These are phyloP conservation scores for Arthroderma uncinatum DNA, from an alignment of 2,329 filamentous ascomycete species.

Conservation along the genomic window DNA sequence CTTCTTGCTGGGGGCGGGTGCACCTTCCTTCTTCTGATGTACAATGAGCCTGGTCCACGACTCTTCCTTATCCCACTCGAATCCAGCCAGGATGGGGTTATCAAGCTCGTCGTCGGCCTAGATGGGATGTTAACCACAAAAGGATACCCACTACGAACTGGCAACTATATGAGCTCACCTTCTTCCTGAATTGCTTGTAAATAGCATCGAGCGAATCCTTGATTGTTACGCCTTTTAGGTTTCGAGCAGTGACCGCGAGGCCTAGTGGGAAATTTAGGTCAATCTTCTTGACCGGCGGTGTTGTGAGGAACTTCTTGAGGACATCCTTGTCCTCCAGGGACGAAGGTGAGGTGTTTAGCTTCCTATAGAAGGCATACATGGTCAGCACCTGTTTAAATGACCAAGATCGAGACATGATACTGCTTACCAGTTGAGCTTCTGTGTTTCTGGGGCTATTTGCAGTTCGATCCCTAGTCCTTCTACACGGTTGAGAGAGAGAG, in stretches of 20 bases:
- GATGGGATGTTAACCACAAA: neutral
- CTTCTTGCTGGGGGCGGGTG: slow-evolving; percentile 46
- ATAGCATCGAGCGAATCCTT: slow-evolving; percentile 95
- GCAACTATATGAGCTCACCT: slow-evolving; percentile 48
- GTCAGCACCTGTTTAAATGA: neutral
- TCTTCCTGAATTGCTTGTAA: slow-evolving; percentile 93
- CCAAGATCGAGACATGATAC: neutral
- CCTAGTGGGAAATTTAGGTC: slow-evolving; percentile 85
- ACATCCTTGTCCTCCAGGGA: slow-evolving; percentile 72
- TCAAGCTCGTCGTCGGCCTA: slow-evolving; percentile 88
- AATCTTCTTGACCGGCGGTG: slow-evolving; percentile 82
- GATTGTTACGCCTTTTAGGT: slow-evolving; percentile 89
- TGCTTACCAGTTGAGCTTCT: slow-evolving; percentile 75
- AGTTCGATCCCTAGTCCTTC: slow-evolving; percentile 64
- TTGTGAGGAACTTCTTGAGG: slow-evolving; percentile 69
- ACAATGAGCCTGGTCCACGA: slow-evolving; percentile 80
- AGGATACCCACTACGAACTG: neutral
- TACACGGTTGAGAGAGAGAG: slow-evolving; percentile 28
- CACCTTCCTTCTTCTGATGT: slow-evolving; percentile 64
- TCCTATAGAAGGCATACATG: slow-evolving; percentile 55
- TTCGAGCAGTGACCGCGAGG: slow-evolving; percentile 76
- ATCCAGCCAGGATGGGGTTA: slow-evolving; percentile 75
- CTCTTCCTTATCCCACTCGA: slow-evolving; percentile 93
- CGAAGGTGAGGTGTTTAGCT: slow-evolving; percentile 75
- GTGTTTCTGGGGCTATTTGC: slow-evolving; percentile 67